Evolutionary conservation across 441 rosid species (phyloP).

Genomic region (Iberis amara): DNA sequence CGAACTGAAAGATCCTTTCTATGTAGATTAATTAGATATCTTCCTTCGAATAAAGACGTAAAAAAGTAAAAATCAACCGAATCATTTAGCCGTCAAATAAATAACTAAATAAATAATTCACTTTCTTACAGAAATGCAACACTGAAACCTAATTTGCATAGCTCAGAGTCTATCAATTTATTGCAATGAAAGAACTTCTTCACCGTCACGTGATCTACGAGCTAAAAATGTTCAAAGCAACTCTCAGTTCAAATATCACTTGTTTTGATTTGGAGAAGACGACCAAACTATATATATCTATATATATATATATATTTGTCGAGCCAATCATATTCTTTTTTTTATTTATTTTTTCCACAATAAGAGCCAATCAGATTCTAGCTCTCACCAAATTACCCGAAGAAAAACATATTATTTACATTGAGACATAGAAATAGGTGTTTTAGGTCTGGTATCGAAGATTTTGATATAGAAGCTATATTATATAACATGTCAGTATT

Average conservation of each 20-base stretch:
- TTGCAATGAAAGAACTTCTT: constrained; percentile 12
- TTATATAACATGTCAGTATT: too few species aligned
- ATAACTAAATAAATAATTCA: neutral
- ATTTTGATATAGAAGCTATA: too few species aligned
- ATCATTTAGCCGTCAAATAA: neutral
- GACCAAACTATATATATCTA: neutral
- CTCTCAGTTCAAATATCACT: constrained; percentile 5
- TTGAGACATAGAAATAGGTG: neutral
- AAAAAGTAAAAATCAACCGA: neutral
- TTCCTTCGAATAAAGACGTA: too few species aligned
- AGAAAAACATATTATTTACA: neutral
- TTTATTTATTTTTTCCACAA: too few species aligned
- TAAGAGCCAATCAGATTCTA: constrained; percentile 6
- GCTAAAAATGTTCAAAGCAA: neutral
- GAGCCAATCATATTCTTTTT: constrained; percentile 5
- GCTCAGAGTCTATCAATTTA: constrained; percentile 24
- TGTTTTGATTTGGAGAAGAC: constrained; percentile 10
- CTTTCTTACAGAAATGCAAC: neutral
- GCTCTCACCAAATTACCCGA: neutral
- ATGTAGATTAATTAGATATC: too few species aligned
- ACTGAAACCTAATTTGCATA: constrained; percentile 23
- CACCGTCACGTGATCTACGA: constrained; percentile 21
- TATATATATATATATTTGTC: constrained; percentile 6
- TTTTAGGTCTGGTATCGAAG: too few species aligned
- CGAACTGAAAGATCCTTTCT: too few species aligned